phyloP scores from a whole-genome alignment of 2,329 filamentous ascomycete genomes.

The Aspergillus sp. region DNA sequence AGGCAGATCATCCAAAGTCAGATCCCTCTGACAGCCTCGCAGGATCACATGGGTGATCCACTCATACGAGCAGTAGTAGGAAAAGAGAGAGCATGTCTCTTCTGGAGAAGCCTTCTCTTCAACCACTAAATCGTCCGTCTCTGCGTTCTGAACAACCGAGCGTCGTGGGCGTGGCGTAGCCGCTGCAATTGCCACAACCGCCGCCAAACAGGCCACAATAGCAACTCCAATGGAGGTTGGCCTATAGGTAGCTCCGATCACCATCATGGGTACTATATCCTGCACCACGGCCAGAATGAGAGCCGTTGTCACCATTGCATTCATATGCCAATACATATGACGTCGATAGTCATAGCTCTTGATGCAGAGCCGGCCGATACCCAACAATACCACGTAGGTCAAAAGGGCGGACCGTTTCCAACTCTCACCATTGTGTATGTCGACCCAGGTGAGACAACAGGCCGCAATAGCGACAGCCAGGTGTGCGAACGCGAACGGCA shows the following conservation, averaged over 20 bases:
- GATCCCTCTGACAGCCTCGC: slow-evolving; percentile 29
- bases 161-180: slow-evolving; percentile 24
- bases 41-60: slow-evolving; percentile 37
- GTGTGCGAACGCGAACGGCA: slow-evolving; percentile 22
- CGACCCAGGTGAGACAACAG: slow-evolving; percentile 21
- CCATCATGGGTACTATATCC: slow-evolving; percentile 27
- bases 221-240: slow-evolving; percentile 21
- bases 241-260: slow-evolving; percentile 25
- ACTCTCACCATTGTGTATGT: slow-evolving; percentile 6
- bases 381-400: slow-evolving; percentile 28
- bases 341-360: slow-evolving; percentile 13
- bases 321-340: slow-evolving; percentile 29
- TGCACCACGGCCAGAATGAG: slow-evolving; percentile 25
- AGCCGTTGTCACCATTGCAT: slow-evolving; percentile 19
- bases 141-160: slow-evolving; percentile 16
- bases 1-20: slow-evolving; percentile 38
- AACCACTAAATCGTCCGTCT: slow-evolving; percentile 16
- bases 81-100: slow-evolving; percentile 37
- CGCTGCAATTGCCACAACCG: slow-evolving; percentile 19
- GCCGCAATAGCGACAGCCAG: slow-evolving; percentile 17
- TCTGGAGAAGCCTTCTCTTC: slow-evolving; percentile 27
- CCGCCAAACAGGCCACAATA: slow-evolving; percentile 21
- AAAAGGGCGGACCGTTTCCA: slow-evolving; percentile 27
- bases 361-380: slow-evolving; percentile 21
- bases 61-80: slow-evolving; percentile 37